Percentiles rank a stretch among this genome's conserved stretches.
Evolutionary conservation across 2,329 filamentous ascomycete genomes (phyloP).

Genomic region (Ascocoryne sarcoides): DNA sequence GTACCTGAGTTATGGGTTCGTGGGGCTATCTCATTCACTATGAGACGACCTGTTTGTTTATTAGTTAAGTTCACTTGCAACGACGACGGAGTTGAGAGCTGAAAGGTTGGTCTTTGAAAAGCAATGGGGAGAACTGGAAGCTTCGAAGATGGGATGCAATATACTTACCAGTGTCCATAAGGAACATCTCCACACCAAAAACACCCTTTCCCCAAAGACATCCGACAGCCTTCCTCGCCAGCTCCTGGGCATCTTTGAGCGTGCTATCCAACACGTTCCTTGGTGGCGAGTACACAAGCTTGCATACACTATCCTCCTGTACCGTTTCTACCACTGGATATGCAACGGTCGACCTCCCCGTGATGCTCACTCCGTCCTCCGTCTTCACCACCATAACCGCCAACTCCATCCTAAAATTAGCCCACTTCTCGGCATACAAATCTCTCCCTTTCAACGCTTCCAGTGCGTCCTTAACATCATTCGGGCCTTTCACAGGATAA

Average conservation of each 20-base stretch:
- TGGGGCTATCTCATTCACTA: slow-evolving; percentile 52
- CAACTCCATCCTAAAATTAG: slow-evolving; percentile 76
- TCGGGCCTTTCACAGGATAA: slow-evolving; percentile 50
- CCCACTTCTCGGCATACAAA: slow-evolving; percentile 77
- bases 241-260: slow-evolving; percentile 57
- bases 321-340: slow-evolving; percentile 92
- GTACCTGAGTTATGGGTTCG: slow-evolving; percentile 17
- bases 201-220: slow-evolving; percentile 83
- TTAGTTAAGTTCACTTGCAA: slow-evolving; percentile 1
- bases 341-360: slow-evolving; percentile 48
- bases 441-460: slow-evolving; percentile 59
- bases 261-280: slow-evolving; percentile 55
- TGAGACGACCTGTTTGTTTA: slow-evolving; percentile 41
- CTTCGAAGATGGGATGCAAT: background rate
- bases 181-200: slow-evolving; percentile 95
- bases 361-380: slow-evolving; percentile 46
- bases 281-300: slow-evolving; percentile 80
- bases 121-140: background rate
- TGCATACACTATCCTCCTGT: slow-evolving; percentile 93
- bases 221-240: slow-evolving; percentile 71
- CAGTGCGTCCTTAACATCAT: slow-evolving; percentile 57
- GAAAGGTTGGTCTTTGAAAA: background rate
- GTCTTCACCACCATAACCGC: slow-evolving; percentile 94
- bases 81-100: background rate
- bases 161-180: slow-evolving; percentile 54